These are phyloP conservation scores for Phylloporus rhodoxanthus DNA, from an alignment of 768 basidiomycete species.

Conservation along the genomic window DNA sequence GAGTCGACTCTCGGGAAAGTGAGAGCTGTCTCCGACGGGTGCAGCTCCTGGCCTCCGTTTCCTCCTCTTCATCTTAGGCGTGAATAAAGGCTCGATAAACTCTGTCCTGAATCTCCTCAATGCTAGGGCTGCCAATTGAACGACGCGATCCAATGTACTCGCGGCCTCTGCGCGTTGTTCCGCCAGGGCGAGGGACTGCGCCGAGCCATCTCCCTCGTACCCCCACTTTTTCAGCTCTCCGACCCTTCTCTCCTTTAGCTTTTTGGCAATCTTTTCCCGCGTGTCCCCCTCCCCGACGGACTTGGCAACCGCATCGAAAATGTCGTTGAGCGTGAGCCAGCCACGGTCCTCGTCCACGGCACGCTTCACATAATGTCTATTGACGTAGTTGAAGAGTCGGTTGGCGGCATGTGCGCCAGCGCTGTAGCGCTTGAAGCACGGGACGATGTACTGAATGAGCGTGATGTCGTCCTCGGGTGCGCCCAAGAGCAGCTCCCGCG, in stretches of 20 bases:
- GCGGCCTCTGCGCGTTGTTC: conserved; percentile 74
- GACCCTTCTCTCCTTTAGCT: conserved; percentile 50
- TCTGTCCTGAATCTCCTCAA: conserved; percentile 68
- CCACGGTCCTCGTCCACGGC: conserved; percentile 74
- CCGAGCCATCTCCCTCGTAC: conserved; percentile 45
- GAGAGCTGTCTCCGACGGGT: conserved; percentile 32
- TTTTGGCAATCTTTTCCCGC: conserved; percentile 55
- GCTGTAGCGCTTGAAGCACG: conserved; percentile 65
- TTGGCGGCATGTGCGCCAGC: conserved; percentile 62
- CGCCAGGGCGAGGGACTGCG: conserved; percentile 46
- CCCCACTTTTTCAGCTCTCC: conserved; percentile 73
- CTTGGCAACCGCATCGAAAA: conserved; percentile 55
- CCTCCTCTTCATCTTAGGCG: conserved; percentile 55
- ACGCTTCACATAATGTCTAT: conserved; percentile 68
- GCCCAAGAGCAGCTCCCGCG: conserved; percentile 56
- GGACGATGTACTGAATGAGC: conserved; percentile 65
- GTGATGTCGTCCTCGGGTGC: conserved; percentile 60
- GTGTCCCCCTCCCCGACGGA: conserved; percentile 46
- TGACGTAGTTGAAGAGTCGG: conserved; percentile 69
- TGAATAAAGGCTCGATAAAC: conserved; percentile 62
- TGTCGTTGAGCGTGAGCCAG: conserved; percentile 65
- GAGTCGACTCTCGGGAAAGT: conserved; percentile 56
- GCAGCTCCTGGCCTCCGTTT: conserved; percentile 47
- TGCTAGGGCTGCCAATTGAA: conserved; percentile 59
- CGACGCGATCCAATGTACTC: conserved; percentile 59